Evolutionary conservation across 164 flowering plant genomes (phyloP), one percentile per base, ranked within the genome.

Genomic region (Tinospora cordifolia): DNA sequence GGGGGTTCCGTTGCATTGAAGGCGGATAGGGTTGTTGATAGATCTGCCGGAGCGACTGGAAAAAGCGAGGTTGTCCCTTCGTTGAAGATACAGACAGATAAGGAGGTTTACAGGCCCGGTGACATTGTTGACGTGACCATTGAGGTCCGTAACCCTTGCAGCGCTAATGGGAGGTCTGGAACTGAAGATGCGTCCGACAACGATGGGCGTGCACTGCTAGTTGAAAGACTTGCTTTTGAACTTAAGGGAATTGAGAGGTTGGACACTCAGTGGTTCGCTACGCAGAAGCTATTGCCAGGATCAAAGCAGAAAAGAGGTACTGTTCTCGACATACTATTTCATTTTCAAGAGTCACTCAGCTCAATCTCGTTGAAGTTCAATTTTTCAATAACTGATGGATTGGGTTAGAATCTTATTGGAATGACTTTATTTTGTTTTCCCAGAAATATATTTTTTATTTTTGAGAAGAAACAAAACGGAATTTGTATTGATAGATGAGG

Each of bases 191-290:
- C 38, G 21, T 73, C 62, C 25, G 46, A 59, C 57, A 51, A 59
- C 57, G 24, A 58, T 51, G 65, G 1, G 3, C 79, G 74, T 64
- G 83, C 93, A 1, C 76, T 94, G 63, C 78, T 94, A 69, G 72
- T 90, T 49, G 92, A 92, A 65, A 79, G 75, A 65, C 86, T 94
- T 36, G 67, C 83, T 12, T 88, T 91, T 72, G 98, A 94, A 67
- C 71, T 88, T 11, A 89, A 84, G 79, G 98, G 98, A 69, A 73
- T 92, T 41, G 91, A 92, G 85, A 91, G 90, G 82, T 79, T 91
- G 81, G 98, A 94, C 73, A 62, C 83, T 64, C 97, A 94, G 41
- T 94, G 98, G 97, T 88, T 88, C 76, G 74, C 83, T 51, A 85
- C 89, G 17, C 92, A 83, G 62, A 90, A 84, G 77, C 87, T 88